These are phyloP conservation scores for Lanmaoa rubissima DNA, from an alignment of 768 basidiomycete species.

Conservation along the genomic window DNA sequence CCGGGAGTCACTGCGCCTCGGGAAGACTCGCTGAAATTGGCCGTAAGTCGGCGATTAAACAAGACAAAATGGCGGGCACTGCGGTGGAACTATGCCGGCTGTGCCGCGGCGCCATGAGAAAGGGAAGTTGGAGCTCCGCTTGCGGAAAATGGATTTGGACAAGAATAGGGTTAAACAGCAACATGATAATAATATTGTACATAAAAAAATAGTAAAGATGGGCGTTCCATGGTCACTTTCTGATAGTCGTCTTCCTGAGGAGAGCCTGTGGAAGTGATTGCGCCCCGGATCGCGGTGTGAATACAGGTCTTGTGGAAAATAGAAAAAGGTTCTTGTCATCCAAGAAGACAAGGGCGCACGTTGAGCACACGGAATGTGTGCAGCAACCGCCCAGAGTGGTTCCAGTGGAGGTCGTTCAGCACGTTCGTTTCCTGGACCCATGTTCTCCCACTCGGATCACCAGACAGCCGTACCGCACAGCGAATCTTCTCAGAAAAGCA, in stretches of 20 bases:
- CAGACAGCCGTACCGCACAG: conserved; percentile 27
- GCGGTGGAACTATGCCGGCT: conserved; percentile 22
- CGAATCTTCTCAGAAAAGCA: conserved; percentile 26
- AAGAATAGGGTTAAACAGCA: conserved; percentile 4
- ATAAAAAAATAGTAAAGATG: conserved; percentile 15
- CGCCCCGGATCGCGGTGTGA: conserved; percentile 17
- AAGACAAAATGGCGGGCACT: conserved; percentile 11
- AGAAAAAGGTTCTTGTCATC: conserved; percentile 4
- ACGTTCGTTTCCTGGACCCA: conserved; percentile 23
- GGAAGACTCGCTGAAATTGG: conserved; percentile 21
- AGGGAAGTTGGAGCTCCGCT: conserved; percentile 28
- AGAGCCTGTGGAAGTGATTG: not conserved
- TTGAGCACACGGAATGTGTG: conserved; percentile 16
- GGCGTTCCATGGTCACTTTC: conserved; percentile 8
- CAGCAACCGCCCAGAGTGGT: conserved; percentile 3
- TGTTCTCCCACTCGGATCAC: conserved; percentile 34
- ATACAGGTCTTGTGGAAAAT: not conserved
- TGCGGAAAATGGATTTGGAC: conserved; percentile 11
- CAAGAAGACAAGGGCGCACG: conserved; percentile 4
- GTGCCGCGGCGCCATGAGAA: conserved; percentile 30
- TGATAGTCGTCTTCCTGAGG: conserved; percentile 12
- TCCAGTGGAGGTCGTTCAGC: conserved; percentile 6
- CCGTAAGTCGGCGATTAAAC: conserved; percentile 33
- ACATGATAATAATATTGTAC: conserved; percentile 14
- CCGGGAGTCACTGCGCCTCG: too few relatives aligned